Evolutionary conservation across 1,139 yeast genomes (phyloP).

Genomic region (Candida pseudoviswanathii): DNA sequence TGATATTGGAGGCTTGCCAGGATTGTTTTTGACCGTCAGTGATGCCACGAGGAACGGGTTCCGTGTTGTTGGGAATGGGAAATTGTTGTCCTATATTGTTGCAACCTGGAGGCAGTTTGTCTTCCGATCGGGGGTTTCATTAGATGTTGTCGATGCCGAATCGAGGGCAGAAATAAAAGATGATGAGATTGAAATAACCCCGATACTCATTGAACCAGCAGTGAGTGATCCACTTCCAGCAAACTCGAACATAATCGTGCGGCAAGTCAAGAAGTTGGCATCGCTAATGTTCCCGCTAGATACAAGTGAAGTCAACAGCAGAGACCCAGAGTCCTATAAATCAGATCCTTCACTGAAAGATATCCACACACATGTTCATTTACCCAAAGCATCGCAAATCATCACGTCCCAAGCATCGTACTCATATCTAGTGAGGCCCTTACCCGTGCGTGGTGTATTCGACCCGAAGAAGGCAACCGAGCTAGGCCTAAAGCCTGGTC

Average conservation of each 20-base stretch:
- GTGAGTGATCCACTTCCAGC: not conserved
- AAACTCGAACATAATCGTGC: conserved; percentile 8
- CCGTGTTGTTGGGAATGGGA: conserved; percentile 39
- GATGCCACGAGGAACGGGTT: conserved; percentile 68
- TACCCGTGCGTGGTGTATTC: conserved; percentile 79
- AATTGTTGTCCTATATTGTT: conserved; percentile 54
- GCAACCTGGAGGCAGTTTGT: conserved; percentile 89
- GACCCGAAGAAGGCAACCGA: conserved; percentile 62
- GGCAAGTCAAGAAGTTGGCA: conserved; percentile 34
- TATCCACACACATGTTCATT: conserved; percentile 43
- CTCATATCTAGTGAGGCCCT: conserved; percentile 65
- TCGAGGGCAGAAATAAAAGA: conserved; percentile 47
- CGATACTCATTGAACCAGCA: conserved; percentile 41
- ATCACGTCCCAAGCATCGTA: conserved; percentile 32
- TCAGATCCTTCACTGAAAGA: conserved; percentile 43
- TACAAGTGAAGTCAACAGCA: conserved; percentile 36
- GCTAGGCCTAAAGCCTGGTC: conserved; percentile 72
- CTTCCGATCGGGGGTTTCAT: conserved; percentile 73
- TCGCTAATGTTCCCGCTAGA: conserved; percentile 55
- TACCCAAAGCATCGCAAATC: conserved; percentile 28
- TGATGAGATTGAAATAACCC: conserved; percentile 52
- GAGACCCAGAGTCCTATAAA: conserved; percentile 42
- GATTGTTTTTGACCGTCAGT: conserved; percentile 79
- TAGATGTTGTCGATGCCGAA: conserved; percentile 45
- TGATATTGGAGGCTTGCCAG: conserved; percentile 86